A percentile compares a stretch with the other conserved stretches of the same genome.
phyloP scores from a whole-genome alignment of 139 green algal genomes.

The Ettlia oleoabundans region DNA sequence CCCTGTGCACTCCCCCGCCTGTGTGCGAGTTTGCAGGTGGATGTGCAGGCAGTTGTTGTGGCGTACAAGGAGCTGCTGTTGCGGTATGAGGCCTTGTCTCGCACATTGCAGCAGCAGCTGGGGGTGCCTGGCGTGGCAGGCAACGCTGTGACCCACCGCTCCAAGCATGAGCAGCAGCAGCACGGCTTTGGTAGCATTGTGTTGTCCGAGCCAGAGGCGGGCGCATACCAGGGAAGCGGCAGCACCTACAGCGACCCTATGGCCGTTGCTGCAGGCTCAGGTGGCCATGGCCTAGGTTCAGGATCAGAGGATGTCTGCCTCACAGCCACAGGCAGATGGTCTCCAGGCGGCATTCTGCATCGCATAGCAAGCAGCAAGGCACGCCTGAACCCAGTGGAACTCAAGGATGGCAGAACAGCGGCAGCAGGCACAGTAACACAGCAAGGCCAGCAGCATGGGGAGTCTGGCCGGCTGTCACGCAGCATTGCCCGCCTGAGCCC shows the following conservation, averaged over 20 bases:
- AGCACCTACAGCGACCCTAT: no score
- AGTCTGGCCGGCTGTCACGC: no score
- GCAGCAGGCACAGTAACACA: neutral
- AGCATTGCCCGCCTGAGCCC: neutral
- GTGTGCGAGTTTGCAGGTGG: conserved; percentile 36
- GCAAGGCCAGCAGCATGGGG: no score
- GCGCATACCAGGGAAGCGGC: no score
- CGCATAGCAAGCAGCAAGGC: no score
- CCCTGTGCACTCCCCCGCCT: neutral
- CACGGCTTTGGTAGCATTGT: conserved; percentile 13
- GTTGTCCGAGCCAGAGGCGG: neutral
- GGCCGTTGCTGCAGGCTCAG: no score
- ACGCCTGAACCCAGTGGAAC: no score
- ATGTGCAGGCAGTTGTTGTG: conserved; percentile 76
- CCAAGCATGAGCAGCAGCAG: conserved; percentile 1
- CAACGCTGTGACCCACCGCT: neutral
- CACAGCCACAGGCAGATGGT: no score
- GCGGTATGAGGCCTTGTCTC: conserved; percentile 43
- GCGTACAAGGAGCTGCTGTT: conserved; percentile 75
- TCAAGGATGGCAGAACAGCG: neutral
- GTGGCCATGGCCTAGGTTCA: no score
- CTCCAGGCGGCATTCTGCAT: no score
- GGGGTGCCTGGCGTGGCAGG: neutral
- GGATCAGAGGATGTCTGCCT: no score
- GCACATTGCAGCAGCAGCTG: conserved; percentile 41